phyloP scores from a whole-genome alignment of 176 grass and related monocot genomes.

The Aegilops sharonensis region DNA sequence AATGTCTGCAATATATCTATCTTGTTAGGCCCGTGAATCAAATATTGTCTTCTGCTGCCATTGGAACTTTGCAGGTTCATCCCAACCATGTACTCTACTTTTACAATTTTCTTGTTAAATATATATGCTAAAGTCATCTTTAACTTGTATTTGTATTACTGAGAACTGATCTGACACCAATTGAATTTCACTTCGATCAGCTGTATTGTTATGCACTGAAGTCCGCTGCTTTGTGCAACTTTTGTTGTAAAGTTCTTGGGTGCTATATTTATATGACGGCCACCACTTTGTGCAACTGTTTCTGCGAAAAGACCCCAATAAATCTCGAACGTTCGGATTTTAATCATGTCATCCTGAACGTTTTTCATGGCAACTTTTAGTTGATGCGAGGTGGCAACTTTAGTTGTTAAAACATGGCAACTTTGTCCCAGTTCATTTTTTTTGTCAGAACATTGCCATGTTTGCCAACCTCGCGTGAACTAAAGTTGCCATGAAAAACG shows the following conservation, averaged over 20 bases:
- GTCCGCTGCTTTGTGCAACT: not conserved
- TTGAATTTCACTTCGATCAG: not conserved
- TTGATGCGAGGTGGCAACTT: no score
- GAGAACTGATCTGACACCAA: not conserved
- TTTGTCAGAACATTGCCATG: no score
- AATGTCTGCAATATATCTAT: not conserved
- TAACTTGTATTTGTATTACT: not conserved
- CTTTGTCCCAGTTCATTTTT: no score
- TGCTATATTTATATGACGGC: not conserved
- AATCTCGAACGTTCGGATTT: no score
- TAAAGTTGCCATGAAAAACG: no score
- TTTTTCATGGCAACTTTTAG: no score
- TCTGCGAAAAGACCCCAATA: not conserved
- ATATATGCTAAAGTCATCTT: not conserved
- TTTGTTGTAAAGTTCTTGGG: not conserved
- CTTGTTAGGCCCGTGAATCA: not conserved
- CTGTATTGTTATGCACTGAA: not conserved
- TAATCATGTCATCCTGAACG: no score
- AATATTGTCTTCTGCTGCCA: not conserved
- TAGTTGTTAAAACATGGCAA: no score
- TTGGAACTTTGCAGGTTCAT: conserved; percentile 1
- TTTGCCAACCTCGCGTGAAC: no score
- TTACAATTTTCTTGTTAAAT: not conserved
- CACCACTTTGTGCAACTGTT: not conserved
- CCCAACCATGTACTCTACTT: not conserved